These are phyloP conservation scores for Cordyceps tenuipes DNA, from an alignment of 2,329 filamentous ascomycete species.

Conservation along the genomic window DNA sequence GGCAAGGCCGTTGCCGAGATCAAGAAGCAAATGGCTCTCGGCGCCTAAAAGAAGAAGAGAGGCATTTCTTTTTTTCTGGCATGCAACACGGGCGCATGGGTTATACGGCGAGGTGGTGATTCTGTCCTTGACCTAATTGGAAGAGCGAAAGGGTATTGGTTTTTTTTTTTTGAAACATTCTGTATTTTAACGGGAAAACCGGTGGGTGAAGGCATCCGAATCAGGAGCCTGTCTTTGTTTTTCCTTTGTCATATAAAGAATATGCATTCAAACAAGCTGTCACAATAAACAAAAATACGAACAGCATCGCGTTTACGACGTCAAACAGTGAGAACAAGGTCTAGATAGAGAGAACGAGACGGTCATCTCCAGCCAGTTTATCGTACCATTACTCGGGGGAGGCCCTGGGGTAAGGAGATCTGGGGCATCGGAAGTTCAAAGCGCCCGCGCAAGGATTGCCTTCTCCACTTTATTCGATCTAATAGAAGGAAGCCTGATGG, in stretches of 20 bases:
- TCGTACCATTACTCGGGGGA: no score
- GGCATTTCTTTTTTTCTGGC: neutral
- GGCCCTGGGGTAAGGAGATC: no score
- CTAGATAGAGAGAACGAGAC: no score
- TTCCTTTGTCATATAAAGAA: conserved; percentile 1
- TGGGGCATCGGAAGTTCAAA: no score
- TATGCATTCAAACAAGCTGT: neutral
- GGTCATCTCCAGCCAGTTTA: no score
- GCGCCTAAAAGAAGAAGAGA: conserved; percentile 18
- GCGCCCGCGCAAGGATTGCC: no score
- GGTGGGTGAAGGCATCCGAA: conserved; percentile 1
- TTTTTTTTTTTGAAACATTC: neutral
- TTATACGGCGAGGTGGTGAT: neutral
- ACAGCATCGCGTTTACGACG: neutral
- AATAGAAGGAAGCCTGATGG: no score
- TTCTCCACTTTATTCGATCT: no score
- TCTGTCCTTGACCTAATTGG: neutral
- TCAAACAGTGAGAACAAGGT: neutral
- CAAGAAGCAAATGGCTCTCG: conserved; percentile 86
- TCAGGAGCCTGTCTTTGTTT: neutral
- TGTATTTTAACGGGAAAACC: neutral
- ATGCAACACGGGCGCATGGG: neutral
- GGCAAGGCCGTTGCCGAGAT: conserved; percentile 93
- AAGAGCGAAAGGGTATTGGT: neutral
- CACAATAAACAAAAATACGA: neutral